phyloP scores from a whole-genome alignment of 441 rosid genomes.

The Metrosideros polymorpha region DNA sequence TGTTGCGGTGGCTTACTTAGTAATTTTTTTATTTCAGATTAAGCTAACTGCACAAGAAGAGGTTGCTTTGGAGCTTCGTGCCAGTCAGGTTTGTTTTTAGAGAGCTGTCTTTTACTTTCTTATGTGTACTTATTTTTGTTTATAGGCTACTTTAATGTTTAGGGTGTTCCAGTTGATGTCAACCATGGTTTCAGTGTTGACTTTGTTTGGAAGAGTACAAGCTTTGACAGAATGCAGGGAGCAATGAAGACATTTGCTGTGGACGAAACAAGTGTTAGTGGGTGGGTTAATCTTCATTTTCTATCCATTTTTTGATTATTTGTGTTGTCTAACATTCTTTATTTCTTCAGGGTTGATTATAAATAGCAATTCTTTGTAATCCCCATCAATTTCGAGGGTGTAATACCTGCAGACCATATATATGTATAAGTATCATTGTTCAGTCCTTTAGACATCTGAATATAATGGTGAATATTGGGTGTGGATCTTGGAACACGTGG shows the following conservation, averaged over 20 bases:
- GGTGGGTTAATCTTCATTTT: slow-evolving; percentile 47
- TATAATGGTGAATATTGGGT: not conserved
- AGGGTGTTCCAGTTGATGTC: slow-evolving; percentile 95
- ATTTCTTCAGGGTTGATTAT: not conserved
- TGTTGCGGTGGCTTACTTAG: not conserved
- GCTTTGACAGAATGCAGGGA: slow-evolving; percentile 98
- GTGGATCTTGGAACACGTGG: not conserved
- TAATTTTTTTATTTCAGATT: slow-evolving; percentile 37
- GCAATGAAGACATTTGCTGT: slow-evolving; percentile 99
- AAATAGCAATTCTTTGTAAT: not conserved
- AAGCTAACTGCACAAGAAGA: slow-evolving; percentile 98
- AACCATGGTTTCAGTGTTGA: slow-evolving; percentile 97
- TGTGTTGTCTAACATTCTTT: not conserved
- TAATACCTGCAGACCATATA: not conserved
- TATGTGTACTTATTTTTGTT: not conserved
- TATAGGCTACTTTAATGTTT: slow-evolving; percentile 9
- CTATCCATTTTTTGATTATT: not conserved
- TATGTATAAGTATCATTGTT: not conserved
- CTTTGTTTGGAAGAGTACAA: slow-evolving; percentile 99
- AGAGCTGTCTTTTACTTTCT: not conserved
- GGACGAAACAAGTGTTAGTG: slow-evolving; percentile 99
- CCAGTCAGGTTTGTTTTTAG: slow-evolving; percentile 64
- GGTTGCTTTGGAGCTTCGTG: slow-evolving; percentile 98
- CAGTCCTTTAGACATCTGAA: not conserved
- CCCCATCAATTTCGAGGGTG: not conserved